Conservation (phyloP, 2,329 filamentous ascomycete genomes). For the Chrysosporium queenslandicum region DNA sequence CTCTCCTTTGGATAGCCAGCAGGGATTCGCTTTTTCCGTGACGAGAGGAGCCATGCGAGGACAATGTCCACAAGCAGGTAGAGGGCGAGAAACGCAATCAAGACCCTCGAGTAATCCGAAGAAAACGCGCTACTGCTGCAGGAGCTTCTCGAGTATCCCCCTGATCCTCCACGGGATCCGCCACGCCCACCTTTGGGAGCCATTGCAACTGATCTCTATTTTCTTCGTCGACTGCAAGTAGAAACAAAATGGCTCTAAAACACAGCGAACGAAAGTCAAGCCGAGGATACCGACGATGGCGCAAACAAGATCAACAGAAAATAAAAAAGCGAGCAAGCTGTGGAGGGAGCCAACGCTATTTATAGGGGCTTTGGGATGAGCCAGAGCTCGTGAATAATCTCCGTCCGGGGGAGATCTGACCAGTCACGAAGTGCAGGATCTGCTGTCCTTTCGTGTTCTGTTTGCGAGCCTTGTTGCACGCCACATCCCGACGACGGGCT, state of each 20-base stretch:
- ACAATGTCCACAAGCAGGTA: constrained; percentile 7
- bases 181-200: constrained; percentile 13
- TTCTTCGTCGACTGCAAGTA: not conserved
- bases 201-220: not conserved
- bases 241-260: not conserved
- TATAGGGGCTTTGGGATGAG: too few species aligned
- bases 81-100: constrained; percentile 6
- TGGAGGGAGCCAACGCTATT: too few species aligned
- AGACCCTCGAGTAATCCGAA: not conserved
- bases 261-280: not conserved
- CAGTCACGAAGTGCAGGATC: too few species aligned
- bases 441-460: too few species aligned
- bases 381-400: too few species aligned
- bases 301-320: too few species aligned
- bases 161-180: constrained; percentile 7
- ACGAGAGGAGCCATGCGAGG: not conserved
- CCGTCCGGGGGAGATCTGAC: too few species aligned
- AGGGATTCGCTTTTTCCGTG: constrained; percentile 4
- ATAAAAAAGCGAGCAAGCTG: too few species aligned
- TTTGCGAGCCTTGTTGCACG: too few species aligned
- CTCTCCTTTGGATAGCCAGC: constrained; percentile 8
- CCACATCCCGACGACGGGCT: too few species aligned
- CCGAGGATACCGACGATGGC: not conserved
- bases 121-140: constrained; percentile 8
- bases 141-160: not conserved